phyloP scores from a whole-genome alignment of 257 asterid species.

The Salvia rosmarinus region DNA sequence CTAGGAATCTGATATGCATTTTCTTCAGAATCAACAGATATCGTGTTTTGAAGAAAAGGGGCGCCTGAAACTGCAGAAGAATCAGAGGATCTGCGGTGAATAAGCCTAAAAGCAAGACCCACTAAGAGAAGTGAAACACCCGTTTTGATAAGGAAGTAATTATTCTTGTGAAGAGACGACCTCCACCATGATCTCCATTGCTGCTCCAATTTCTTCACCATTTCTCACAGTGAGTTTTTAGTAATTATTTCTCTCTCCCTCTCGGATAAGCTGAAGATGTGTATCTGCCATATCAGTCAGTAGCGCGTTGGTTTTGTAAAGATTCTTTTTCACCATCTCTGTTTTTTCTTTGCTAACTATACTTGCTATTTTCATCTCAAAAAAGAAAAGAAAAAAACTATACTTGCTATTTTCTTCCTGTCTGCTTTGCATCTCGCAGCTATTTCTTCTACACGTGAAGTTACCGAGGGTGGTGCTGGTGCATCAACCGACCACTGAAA shows the following conservation, averaged over 20 bases:
- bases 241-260: neutral
- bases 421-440: too few relatives aligned
- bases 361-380: too few relatives aligned
- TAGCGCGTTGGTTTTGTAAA: neutral
- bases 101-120: constrained; percentile 59
- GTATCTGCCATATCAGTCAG: neutral
- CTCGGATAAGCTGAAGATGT: constrained; percentile 14
- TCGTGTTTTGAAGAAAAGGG: constrained; percentile 40
- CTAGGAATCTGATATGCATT: constrained; percentile 38
- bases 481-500: too few relatives aligned
- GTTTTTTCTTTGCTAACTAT: too few relatives aligned
- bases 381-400: too few relatives aligned
- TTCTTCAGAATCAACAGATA: constrained; percentile 27
- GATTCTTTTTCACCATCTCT: neutral
- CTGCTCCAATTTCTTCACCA: constrained; percentile 46
- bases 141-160: constrained; percentile 53
- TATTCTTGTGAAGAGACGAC: constrained; percentile 49
- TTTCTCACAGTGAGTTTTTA: constrained; percentile 21
- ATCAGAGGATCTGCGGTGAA: constrained; percentile 52
- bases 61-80: constrained; percentile 43
- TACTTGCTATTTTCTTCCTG: too few relatives aligned
- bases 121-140: constrained; percentile 56
- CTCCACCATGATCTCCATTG: constrained; percentile 57
- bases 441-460: too few relatives aligned
- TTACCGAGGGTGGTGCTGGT: too few relatives aligned